Conservation (phyloP, 2,329 filamentous ascomycete species). For the Microdochium trichocladiopsis region DNA sequence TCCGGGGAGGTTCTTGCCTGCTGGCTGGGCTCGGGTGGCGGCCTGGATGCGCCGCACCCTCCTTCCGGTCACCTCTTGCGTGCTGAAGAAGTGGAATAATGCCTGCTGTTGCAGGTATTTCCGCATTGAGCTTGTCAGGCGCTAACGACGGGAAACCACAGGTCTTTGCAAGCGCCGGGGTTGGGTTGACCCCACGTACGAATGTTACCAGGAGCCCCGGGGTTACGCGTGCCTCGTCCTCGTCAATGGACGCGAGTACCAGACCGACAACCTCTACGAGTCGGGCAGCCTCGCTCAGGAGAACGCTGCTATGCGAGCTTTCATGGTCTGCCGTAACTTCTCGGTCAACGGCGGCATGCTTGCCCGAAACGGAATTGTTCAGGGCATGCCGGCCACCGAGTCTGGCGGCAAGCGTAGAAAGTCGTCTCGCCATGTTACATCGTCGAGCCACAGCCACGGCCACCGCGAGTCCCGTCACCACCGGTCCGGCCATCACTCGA, state of each 20-base stretch:
- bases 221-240: slow-evolving; percentile 87
- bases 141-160: slow-evolving; percentile 35
- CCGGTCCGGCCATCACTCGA: slow-evolving; percentile 51
- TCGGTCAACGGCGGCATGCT: slow-evolving; percentile 94
- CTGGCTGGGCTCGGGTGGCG: slow-evolving; percentile 19
- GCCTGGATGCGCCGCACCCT: background rate
- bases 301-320: slow-evolving; percentile 90
- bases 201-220: slow-evolving; percentile 64
- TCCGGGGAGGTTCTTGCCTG: slow-evolving; percentile 1
- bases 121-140: background rate
- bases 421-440: slow-evolving; percentile 40
- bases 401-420: slow-evolving; percentile 41
- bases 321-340: slow-evolving; percentile 97
- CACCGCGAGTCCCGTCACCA: slow-evolving; percentile 37
- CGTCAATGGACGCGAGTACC: slow-evolving; percentile 95
- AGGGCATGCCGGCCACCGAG: slow-evolving; percentile 53
- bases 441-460: slow-evolving; percentile 29
- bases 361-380: slow-evolving; percentile 60
- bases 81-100: background rate
- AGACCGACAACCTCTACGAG: slow-evolving; percentile 80
- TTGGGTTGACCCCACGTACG: slow-evolving; percentile 87
- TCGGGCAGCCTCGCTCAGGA: slow-evolving; percentile 80
- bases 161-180: slow-evolving; percentile 91
- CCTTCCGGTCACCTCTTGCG: background rate
- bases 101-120: background rate